Evolutionary conservation across 176 grass and related monocot genomes (phyloP), one percentile per base, ranked within the genome.

Genomic region (Oryza rufipogon): DNA sequence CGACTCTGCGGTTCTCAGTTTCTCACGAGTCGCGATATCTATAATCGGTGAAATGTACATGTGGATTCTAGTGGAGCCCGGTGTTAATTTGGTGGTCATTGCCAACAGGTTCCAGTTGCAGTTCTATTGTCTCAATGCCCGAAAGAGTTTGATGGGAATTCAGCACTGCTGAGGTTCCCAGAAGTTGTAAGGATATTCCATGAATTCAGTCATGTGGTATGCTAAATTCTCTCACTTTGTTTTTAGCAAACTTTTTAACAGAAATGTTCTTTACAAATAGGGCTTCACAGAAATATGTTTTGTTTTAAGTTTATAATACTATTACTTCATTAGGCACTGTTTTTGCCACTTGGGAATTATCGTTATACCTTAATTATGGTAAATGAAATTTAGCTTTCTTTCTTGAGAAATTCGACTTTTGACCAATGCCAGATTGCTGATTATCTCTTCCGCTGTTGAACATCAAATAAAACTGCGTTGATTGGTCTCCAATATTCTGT

Each of bases 191-290:
- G 80, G 81, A 84, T 98, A 76, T 98, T 95, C 75, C 96, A 98
- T 94, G 96, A 98, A 81, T 98, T 98, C 71, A 93, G 87, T 42
- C 96, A 98, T 83, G 91, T 95, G 93, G 96, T 98, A 98, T 80
- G 81, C 87, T 81, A 84, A 83, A 64, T 75, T 58, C 84, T 78
- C 69, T 58, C 30, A 48, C 72, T 80, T 19, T 76, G 48, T 77
- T 48, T 49, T 46, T 60, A 39, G 17, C 56, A 4, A 56, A 73
- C 11, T 14, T 82, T 58, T 71, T 64, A 70, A 69, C 38, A 86
- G 30, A 82, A 82, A 44, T 66, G 19, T 67, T 82, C 49, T 54
- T 72, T 70, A 70, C 47, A 74, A 52, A 64, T 30, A 25, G 17
- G 3, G 47, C 51, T 46, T 48, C 72, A 17, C 63, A 81, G 46